A percentile compares a stretch with the other conserved stretches of the same genome.
Evolutionary conservation across 345 rosid genomes (phyloP).

Genomic region (Pistacia atlantica): DNA sequence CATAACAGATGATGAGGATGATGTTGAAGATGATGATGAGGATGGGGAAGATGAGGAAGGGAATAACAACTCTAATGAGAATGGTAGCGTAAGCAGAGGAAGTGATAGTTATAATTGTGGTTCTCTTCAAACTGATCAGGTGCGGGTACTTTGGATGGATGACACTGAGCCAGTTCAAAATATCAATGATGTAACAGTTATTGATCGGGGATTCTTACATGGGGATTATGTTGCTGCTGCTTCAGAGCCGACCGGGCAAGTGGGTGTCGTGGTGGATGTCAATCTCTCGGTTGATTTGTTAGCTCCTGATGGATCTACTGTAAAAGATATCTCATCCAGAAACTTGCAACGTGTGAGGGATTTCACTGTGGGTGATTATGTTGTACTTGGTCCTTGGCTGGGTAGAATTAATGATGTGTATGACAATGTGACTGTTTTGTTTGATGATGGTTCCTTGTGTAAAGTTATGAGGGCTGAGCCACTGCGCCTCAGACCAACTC

Average conservation of each 20-base stretch:
- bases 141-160: slow-evolving; percentile 90
- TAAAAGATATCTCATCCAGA: slow-evolving; percentile 65
- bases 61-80: slow-evolving; percentile 35
- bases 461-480: slow-evolving; percentile 89
- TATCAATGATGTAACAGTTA: slow-evolving; percentile 56
- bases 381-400: slow-evolving; percentile 90
- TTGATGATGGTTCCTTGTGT: slow-evolving; percentile 96
- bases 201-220: slow-evolving; percentile 90
- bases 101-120: slow-evolving; percentile 47
- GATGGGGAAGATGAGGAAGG: slow-evolving; percentile 28
- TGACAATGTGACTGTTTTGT: slow-evolving; percentile 90
- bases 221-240: slow-evolving; percentile 92
- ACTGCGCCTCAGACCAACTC: slow-evolving; percentile 65
- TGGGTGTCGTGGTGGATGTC: slow-evolving; percentile 86
- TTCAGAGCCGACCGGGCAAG: slow-evolving; percentile 82
- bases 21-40: slow-evolving; percentile 26
- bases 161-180: slow-evolving; percentile 70
- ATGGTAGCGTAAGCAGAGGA: slow-evolving; percentile 31
- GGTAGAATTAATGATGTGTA: slow-evolving; percentile 91
- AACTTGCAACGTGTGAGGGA: slow-evolving; percentile 86
- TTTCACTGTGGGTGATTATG: slow-evolving; percentile 83
- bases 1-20: slow-evolving; percentile 44
- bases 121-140: slow-evolving; percentile 69
- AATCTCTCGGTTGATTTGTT: slow-evolving; percentile 72
- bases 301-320: slow-evolving; percentile 64